Percentiles rank a stretch among this genome's conserved stretches.
Evolutionary conservation across 2,329 filamentous ascomycete genomes (phyloP).

Genomic region (Aspergillus fumigatus): DNA sequence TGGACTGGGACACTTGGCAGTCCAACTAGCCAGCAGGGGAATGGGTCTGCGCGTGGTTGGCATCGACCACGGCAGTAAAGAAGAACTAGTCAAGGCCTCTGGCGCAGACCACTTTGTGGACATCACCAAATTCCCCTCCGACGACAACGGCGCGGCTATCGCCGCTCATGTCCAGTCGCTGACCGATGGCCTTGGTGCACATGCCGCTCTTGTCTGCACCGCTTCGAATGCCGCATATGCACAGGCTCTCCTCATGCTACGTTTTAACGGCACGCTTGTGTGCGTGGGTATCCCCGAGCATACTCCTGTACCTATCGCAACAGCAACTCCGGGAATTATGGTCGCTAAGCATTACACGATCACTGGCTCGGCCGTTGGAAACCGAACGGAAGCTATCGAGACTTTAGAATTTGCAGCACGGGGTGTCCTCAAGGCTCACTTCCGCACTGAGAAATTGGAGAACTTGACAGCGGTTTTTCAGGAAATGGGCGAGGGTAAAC

Average conservation of each 20-base stretch:
- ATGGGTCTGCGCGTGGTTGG: constrained; percentile 63
- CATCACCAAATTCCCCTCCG: constrained; percentile 47
- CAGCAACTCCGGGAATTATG: constrained; percentile 40
- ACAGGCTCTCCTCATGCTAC: constrained; percentile 45
- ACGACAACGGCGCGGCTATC: constrained; percentile 47
- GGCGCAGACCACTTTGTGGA: constrained; percentile 65
- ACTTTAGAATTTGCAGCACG: constrained; percentile 46
- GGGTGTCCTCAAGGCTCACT: constrained; percentile 45
- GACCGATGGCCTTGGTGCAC: constrained; percentile 56
- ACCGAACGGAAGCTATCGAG: constrained; percentile 48
- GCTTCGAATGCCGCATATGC: constrained; percentile 48
- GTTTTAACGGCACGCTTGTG: constrained; percentile 48
- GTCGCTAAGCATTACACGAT: constrained; percentile 44
- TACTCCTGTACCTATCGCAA: constrained; percentile 41
- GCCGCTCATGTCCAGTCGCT: constrained; percentile 53
- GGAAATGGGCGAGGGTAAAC: constrained; percentile 41
- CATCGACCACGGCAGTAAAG: constrained; percentile 61
- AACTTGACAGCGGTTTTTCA: constrained; percentile 44
- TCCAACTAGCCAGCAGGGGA: constrained; percentile 56
- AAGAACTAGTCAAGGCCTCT: constrained; percentile 52
- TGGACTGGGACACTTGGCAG: constrained; percentile 60
- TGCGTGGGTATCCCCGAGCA: constrained; percentile 51
- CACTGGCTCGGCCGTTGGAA: constrained; percentile 49
- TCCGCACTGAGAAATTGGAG: constrained; percentile 46
- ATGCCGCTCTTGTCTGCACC: constrained; percentile 57